phyloP scores from a whole-genome alignment of 2,329 filamentous ascomycete genomes.

The Fusarium nisikadoi region DNA sequence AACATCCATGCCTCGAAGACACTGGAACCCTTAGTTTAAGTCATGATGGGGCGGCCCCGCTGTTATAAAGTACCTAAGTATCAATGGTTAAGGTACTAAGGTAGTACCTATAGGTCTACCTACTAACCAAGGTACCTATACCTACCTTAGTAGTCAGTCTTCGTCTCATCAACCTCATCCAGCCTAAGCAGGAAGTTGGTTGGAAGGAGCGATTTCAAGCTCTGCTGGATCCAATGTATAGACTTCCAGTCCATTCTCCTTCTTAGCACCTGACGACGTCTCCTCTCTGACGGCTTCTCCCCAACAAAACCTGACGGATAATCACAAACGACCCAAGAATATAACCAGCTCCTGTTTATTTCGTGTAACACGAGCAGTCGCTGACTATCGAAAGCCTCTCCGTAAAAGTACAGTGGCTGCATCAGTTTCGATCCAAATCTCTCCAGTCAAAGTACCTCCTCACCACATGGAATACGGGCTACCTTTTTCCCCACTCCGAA shows the following conservation, averaged over 20 bases:
- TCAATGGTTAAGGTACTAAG: neutral
- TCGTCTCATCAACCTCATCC: neutral
- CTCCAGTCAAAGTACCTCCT: conserved; percentile 17
- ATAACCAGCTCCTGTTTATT: neutral
- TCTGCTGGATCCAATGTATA: neutral
- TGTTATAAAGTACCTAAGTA: neutral
- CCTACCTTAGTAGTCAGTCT: no score
- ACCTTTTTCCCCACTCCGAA: conserved; percentile 23
- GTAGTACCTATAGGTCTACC: no score
- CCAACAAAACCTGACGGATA: neutral
- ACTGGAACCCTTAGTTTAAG: neutral
- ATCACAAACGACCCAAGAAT: neutral
- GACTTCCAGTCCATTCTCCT: neutral
- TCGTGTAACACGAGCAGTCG: neutral
- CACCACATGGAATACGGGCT: conserved; percentile 4
- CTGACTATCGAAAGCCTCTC: conserved; percentile 21
- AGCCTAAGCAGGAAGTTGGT: neutral
- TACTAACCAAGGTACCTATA: no score
- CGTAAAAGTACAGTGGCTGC: conserved; percentile 13
- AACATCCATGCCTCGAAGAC: neutral
- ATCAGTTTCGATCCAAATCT: conserved; percentile 18
- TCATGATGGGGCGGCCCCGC: neutral
- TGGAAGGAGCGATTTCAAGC: neutral
- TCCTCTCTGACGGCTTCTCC: neutral
- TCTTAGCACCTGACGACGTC: neutral